These are phyloP conservation scores for Ceratocystis colombiana DNA, from an alignment of 2,329 filamentous ascomycete species.

Conservation along the genomic window DNA sequence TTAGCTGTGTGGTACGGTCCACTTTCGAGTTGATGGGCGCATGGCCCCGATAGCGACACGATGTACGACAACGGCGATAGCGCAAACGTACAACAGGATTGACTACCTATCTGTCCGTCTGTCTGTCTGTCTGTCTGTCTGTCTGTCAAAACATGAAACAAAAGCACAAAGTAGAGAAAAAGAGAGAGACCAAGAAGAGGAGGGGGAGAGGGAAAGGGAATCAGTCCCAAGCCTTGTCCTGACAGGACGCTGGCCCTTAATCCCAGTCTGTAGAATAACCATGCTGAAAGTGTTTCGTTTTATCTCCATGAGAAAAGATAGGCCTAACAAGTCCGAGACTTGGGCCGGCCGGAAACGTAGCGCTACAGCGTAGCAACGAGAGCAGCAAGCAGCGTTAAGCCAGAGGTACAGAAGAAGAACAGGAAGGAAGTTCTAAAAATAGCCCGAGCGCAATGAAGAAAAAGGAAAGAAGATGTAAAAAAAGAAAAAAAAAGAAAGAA, in stretches of 20 bases:
- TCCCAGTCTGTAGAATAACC: not conserved
- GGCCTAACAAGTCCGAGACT: not conserved
- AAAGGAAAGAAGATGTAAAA: not conserved
- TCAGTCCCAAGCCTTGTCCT: not conserved
- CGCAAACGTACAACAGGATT: too few relatives aligned
- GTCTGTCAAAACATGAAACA: not conserved
- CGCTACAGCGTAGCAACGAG: not conserved
- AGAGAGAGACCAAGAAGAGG: not conserved
- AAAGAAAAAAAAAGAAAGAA: too few relatives aligned
- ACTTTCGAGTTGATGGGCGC: too few relatives aligned
- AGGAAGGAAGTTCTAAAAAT: not conserved
- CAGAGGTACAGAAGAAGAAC: not conserved
- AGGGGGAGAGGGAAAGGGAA: not conserved
- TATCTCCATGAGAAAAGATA: not conserved
- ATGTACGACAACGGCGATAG: too few relatives aligned
- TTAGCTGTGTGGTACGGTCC: too few relatives aligned
- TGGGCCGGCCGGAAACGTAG: not conserved
- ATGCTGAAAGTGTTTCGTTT: slow-evolving; percentile 2
- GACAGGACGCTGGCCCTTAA: not conserved
- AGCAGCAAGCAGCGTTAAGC: too few relatives aligned
- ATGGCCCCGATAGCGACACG: too few relatives aligned
- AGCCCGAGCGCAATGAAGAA: too few relatives aligned
- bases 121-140: not conserved
- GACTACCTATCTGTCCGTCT: too few relatives aligned
- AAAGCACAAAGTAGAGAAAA: not conserved